Percentiles rank a stretch among this genome's conserved stretches.
Conservation (phyloP, 208 protist genomes). For the Leptomonas pyrrhocoris region DNA sequence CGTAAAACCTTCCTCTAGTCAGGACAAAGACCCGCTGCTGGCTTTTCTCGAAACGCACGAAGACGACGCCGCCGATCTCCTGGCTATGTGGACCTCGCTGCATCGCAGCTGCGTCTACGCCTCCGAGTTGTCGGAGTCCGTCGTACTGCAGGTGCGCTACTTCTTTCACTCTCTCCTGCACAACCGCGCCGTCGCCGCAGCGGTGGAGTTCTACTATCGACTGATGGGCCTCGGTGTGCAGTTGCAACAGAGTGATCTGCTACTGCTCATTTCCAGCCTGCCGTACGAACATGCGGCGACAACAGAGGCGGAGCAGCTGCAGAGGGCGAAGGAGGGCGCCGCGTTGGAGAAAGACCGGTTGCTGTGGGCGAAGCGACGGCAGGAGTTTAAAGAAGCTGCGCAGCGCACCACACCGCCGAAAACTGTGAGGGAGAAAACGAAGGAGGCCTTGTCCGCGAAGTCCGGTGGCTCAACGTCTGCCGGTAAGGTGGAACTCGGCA, state of each 20-base stretch:
- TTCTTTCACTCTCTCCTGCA: slow-evolving; percentile 76
- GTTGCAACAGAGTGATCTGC: slow-evolving; percentile 66
- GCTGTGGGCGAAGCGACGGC: slow-evolving; percentile 14
- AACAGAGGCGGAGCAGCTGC: slow-evolving; percentile 23
- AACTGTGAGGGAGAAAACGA: neutral
- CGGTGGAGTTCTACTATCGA: slow-evolving; percentile 70
- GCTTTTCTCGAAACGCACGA: slow-evolving; percentile 72
- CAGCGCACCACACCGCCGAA: neutral
- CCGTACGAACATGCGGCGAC: slow-evolving; percentile 68
- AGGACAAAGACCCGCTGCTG: slow-evolving; percentile 47
- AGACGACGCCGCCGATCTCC: slow-evolving; percentile 70
- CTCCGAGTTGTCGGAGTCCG: slow-evolving; percentile 70
- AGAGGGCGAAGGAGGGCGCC: slow-evolving; percentile 25
- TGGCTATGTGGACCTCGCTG: slow-evolving; percentile 84
- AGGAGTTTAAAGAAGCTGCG: slow-evolving; percentile 7
- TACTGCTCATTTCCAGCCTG: slow-evolving; percentile 71
- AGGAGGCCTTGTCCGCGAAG: neutral
- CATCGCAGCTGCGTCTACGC: slow-evolving; percentile 78
- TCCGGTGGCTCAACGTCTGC: neutral
- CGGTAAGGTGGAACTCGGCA: neutral
- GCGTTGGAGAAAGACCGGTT: slow-evolving; percentile 31
- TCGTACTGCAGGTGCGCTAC: slow-evolving; percentile 68
- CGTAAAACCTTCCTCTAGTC: neutral
- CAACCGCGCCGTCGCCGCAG: slow-evolving; percentile 59
- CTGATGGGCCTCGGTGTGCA: slow-evolving; percentile 73